Conservation (phyloP, 2,329 filamentous ascomycete genomes). For the Mollisiaceae sp. region DNA sequence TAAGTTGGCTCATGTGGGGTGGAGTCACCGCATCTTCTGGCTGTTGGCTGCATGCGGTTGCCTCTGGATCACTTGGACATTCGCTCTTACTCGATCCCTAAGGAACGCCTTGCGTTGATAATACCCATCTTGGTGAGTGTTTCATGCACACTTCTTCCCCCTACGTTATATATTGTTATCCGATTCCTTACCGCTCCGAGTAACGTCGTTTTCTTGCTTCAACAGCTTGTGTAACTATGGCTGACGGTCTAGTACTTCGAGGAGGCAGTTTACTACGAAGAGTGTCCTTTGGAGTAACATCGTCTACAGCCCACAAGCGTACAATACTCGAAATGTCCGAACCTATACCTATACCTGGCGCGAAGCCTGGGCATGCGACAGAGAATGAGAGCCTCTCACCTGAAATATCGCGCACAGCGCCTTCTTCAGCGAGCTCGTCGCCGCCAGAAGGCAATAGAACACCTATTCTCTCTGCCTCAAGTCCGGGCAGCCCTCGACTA, state of each 20-base stretch:
- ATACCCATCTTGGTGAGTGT: conserved; percentile 15
- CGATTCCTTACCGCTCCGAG: conserved; percentile 7
- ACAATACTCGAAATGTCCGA: conserved; percentile 53
- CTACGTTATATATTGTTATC: conserved; percentile 11
- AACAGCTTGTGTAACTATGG: conserved; percentile 39
- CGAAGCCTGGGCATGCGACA: conserved; percentile 31
- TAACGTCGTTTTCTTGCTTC: not conserved
- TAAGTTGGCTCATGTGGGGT: conserved; percentile 25
- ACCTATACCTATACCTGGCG: conserved; percentile 45
- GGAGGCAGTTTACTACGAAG: conserved; percentile 48
- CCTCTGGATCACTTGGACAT: conserved; percentile 28
- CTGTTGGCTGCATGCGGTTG: conserved; percentile 19
- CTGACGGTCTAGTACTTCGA: conserved; percentile 51
- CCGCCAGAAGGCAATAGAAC: conserved; percentile 55
- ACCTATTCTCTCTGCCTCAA: conserved; percentile 53
- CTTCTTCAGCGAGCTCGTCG: conserved; percentile 53
- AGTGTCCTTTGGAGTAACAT: conserved; percentile 48
- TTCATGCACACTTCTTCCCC: conserved; percentile 9
- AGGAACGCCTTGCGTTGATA: conserved; percentile 5
- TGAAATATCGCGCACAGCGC: conserved; percentile 26
- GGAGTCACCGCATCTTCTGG: conserved; percentile 22
- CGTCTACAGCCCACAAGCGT: conserved; percentile 43
- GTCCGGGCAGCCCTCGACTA: conserved; percentile 58
- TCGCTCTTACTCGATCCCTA: conserved; percentile 11
- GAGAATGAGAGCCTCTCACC: conserved; percentile 33